These are phyloP conservation scores for Vanrija sp. DNA, from an alignment of 1,284 basidiomycete genomes.

Conservation along the genomic window DNA sequence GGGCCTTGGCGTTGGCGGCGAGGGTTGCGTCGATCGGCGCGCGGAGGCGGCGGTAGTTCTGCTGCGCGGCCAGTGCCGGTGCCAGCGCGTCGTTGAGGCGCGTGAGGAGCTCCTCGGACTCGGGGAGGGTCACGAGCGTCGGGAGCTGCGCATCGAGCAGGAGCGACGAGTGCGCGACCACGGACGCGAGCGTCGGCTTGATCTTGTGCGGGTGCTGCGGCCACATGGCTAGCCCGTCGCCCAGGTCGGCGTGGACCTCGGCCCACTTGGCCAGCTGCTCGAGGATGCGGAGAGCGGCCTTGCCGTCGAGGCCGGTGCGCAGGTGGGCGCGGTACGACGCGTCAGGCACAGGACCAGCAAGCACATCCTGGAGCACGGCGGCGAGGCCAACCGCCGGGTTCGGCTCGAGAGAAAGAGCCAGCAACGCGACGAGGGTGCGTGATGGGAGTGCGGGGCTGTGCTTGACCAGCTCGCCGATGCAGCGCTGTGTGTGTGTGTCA, in stretches of 20 bases:
- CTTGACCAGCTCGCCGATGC: conserved; percentile 10
- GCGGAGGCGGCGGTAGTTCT: conserved; percentile 35
- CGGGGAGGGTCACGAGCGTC: conserved; percentile 31
- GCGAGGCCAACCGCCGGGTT: conserved; percentile 15
- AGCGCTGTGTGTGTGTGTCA: conserved; percentile 10
- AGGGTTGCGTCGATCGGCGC: conserved; percentile 46
- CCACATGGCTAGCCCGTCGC: conserved; percentile 32
- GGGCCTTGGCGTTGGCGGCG: conserved; percentile 17
- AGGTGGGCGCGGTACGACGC: conserved; percentile 41
- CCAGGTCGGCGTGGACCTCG: conserved; percentile 25
- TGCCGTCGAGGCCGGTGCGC: conserved; percentile 25
- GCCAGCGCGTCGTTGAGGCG: conserved; percentile 28
- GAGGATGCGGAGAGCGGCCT: conserved; percentile 34
- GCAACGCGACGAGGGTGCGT: conserved; percentile 25
- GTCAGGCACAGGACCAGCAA: conserved; percentile 33
- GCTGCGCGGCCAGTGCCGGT: conserved; percentile 38
- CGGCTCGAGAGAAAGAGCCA: conserved; percentile 21
- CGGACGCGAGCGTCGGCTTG: conserved; percentile 3
- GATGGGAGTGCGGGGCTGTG: conserved; percentile 33
- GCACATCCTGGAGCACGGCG: conserved; percentile 23
- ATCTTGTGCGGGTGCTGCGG: conserved; percentile 10
- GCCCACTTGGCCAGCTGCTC: conserved; percentile 31
- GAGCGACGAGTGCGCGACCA: conserved; percentile 36
- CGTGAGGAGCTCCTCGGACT: conserved; percentile 26
- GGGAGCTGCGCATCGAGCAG: conserved; percentile 49